A percentile compares a stretch with the other conserved stretches of the same genome.
Conservation (phyloP, 176 grass and related monocot species). For the Eragrostis curvula region DNA sequence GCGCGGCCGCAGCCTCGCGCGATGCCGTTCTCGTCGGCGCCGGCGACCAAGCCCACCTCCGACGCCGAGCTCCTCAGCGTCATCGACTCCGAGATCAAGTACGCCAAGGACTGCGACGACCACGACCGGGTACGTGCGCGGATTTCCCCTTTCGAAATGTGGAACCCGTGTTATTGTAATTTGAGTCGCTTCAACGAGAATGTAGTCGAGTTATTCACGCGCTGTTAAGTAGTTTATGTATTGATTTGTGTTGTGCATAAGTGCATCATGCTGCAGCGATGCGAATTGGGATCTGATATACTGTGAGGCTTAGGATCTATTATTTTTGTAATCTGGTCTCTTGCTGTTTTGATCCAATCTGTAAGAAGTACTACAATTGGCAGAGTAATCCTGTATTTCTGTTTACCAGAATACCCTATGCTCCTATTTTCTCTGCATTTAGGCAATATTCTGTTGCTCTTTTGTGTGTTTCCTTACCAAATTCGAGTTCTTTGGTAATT, state of each 20-base stretch:
- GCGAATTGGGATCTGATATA: neutral
- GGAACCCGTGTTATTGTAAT: neutral
- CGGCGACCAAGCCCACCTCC: slow-evolving; percentile 38
- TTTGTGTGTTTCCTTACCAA: neutral
- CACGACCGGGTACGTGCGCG: slow-evolving; percentile 53
- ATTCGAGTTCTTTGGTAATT: neutral
- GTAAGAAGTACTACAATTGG: neutral
- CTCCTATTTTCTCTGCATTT: neutral
- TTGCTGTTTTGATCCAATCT: neutral
- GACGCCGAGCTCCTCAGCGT: slow-evolving; percentile 68
- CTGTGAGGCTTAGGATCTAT: neutral
- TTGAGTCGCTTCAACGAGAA: neutral
- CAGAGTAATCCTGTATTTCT: neutral
- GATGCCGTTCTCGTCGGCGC: slow-evolving; percentile 61
- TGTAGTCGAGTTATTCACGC: neutral
- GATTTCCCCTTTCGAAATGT: neutral
- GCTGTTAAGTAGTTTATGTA: neutral
- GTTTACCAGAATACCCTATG: neutral
- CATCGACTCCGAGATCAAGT: slow-evolving; percentile 82
- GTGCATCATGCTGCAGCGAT: neutral
- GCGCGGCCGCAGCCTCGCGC: slow-evolving; percentile 4
- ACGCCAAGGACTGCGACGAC: slow-evolving; percentile 74
- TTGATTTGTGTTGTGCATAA: neutral
- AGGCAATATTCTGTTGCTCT: neutral
- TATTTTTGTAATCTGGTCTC: neutral